phyloP scores from a whole-genome alignment of 2,329 filamentous ascomycete genomes.

The Didymella keratinophila region DNA sequence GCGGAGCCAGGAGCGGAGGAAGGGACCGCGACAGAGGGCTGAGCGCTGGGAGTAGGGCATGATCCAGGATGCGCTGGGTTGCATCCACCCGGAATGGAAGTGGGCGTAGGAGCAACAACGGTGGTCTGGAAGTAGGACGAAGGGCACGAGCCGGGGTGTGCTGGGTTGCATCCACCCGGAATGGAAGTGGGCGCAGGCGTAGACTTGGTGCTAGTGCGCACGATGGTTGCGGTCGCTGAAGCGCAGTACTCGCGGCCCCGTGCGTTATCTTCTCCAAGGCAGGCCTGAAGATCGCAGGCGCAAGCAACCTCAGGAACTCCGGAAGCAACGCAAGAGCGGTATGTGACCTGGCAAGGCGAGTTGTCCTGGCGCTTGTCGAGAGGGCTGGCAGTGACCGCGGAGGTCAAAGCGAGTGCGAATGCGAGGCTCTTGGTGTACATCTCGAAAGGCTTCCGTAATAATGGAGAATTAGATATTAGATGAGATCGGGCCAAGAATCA shows the following conservation, averaged over 20 bases:
- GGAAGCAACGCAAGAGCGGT: conserved; percentile 20
- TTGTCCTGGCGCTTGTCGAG: conserved; percentile 13
- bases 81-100: conserved; percentile 12
- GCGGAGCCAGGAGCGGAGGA: conserved; percentile 6
- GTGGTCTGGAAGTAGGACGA: conserved; percentile 9
- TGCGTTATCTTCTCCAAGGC: conserved; percentile 21
- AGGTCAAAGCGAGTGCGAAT: conserved; percentile 19
- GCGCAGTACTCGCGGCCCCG: conserved; percentile 23
- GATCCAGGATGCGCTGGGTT: conserved; percentile 16
- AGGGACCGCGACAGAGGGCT: conserved; percentile 4
- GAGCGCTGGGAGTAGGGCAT: not conserved
- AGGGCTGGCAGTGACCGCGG: conserved; percentile 17
- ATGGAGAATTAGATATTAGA: not conserved
- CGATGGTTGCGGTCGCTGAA: conserved; percentile 19
- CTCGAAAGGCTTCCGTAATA: conserved; percentile 10
- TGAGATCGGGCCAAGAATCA: not conserved
- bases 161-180: conserved; percentile 16
- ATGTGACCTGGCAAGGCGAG: conserved; percentile 16
- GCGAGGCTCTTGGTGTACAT: conserved; percentile 21
- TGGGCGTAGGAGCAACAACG: conserved; percentile 2
- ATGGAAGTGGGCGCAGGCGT: not conserved
- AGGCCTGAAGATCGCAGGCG: conserved; percentile 17
- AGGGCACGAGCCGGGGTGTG: conserved; percentile 16
- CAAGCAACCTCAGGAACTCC: conserved; percentile 24
- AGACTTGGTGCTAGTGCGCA: not conserved